phyloP scores from a whole-genome alignment of 768 basidiomycete genomes.

The Termitomyces sp. region DNA sequence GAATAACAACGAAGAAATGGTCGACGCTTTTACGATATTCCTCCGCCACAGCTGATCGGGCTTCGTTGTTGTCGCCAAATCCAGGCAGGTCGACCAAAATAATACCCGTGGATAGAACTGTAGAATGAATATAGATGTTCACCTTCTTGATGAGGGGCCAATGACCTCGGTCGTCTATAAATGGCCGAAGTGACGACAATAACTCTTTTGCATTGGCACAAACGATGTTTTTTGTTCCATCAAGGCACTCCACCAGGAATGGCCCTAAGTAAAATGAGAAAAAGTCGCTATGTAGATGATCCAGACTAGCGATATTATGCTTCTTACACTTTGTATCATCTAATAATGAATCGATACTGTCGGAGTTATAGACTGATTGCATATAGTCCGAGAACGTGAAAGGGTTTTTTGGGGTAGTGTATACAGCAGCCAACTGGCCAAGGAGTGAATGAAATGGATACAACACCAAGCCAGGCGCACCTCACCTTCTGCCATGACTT shows the following conservation, averaged over 20 bases:
- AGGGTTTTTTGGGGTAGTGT: background rate
- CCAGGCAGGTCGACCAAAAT: constrained; percentile 5
- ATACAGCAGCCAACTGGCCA: background rate
- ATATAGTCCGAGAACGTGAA: background rate
- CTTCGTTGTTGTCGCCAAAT: constrained; percentile 1
- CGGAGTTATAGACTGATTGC: background rate
- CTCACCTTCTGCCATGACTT: background rate
- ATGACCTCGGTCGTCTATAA: constrained; percentile 1
- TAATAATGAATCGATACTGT: background rate
- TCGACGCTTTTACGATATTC: background rate
- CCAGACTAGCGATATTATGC: background rate
- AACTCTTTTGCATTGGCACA: background rate
- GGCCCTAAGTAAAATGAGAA: background rate
- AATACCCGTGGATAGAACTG: background rate
- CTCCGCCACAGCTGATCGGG: constrained; percentile 3
- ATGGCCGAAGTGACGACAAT: background rate
- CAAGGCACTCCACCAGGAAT: background rate
- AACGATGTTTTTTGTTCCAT: background rate
- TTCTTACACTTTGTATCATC: background rate
- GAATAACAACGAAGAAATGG: constrained; percentile 4
- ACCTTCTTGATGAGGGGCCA: constrained; percentile 8
- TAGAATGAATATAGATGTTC: background rate
- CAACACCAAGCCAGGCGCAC: no score
- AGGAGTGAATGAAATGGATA: constrained; percentile 51
- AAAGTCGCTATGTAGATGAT: background rate